Percentiles rank a stretch among this genome's conserved stretches.
These are phyloP conservation scores for Prunus mume DNA, from an alignment of 306 rosid genomes.

Conservation along the genomic window DNA sequence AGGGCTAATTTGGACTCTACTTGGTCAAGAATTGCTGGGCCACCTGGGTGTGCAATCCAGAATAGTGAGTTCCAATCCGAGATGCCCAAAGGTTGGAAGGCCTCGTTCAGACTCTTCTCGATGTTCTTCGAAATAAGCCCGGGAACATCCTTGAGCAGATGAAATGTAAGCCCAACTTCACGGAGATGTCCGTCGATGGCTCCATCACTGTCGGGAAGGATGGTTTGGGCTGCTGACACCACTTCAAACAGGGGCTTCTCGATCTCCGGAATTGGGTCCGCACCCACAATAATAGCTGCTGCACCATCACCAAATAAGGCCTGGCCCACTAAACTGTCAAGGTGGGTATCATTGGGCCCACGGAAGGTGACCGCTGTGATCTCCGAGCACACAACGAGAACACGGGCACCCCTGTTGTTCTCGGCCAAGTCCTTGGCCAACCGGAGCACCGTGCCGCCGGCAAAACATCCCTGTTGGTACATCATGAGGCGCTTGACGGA, in stretches of 20 bases:
- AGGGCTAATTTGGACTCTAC: constrained; percentile 44
- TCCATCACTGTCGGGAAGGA: constrained; percentile 68
- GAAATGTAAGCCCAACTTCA: constrained; percentile 65
- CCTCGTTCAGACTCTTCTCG: constrained; percentile 42
- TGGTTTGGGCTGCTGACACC: constrained; percentile 59
- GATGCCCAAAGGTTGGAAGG: constrained; percentile 50
- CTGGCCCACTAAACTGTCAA: constrained; percentile 61
- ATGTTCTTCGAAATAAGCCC: constrained; percentile 50
- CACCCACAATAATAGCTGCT: constrained; percentile 48
- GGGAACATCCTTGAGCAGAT: constrained; percentile 56
- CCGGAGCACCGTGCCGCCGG: constrained; percentile 57
- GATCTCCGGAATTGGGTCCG: constrained; percentile 47
- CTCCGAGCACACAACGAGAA: constrained; percentile 53
- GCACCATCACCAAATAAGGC: constrained; percentile 60
- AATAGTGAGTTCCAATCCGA: constrained; percentile 56
- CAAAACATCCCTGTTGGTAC: constrained; percentile 67
- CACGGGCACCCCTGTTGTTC: constrained; percentile 53
- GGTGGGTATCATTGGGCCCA: constrained; percentile 48
- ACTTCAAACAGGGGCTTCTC: constrained; percentile 57
- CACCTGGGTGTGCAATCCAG: constrained; percentile 65
- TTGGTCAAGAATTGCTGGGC: constrained; percentile 53
- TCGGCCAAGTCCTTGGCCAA: constrained; percentile 57
- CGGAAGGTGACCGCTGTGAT: constrained; percentile 54
- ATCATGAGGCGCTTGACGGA: constrained; percentile 70
- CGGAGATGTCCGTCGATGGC: constrained; percentile 57